phyloP scores from a whole-genome alignment of 2,329 filamentous ascomycete genomes.

The Kalmusia sp. region DNA sequence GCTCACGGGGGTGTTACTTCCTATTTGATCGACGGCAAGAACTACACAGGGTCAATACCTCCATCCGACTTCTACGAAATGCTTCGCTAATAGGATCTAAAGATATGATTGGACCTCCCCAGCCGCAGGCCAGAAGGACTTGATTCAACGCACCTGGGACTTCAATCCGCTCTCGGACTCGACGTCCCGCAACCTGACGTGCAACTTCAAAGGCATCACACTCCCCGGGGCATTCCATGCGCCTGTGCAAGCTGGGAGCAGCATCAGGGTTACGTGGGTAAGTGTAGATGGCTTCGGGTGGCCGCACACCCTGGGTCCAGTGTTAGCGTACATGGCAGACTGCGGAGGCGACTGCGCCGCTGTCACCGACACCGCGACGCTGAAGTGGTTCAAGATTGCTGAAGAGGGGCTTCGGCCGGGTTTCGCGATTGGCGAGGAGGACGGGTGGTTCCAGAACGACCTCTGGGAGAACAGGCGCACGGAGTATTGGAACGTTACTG shows the following conservation, averaged over 20 bases:
- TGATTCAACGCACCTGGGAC: conserved; percentile 15
- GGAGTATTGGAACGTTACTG: conserved; percentile 5
- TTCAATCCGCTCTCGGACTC: conserved; percentile 5
- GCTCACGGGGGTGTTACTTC: conserved; percentile 10
- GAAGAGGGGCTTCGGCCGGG: conserved; percentile 13
- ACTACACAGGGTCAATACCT: conserved; percentile 4
- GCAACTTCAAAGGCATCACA: conserved; percentile 11
- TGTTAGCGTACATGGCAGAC: conserved; percentile 7
- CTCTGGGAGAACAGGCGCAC: conserved; percentile 11
- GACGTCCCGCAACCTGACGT: conserved; percentile 10
- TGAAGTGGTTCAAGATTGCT: conserved; percentile 20
- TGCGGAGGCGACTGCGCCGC: conserved; percentile 13
- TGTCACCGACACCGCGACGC: not conserved
- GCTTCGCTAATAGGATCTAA: not conserved
- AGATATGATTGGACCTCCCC: conserved; percentile 12
- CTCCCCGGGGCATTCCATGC: conserved; percentile 13
- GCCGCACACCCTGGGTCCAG: conserved; percentile 6
- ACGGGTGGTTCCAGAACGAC: conserved; percentile 15
- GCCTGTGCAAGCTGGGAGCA: conserved; percentile 4
- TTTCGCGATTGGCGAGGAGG: conserved; percentile 6
- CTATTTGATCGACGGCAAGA: conserved; percentile 7
- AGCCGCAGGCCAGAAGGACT: conserved; percentile 5
- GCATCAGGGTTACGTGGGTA: conserved; percentile 7
- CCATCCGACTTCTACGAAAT: not conserved
- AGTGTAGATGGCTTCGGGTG: conserved; percentile 7